Evolutionary conservation across 164 flowering plant genomes (phyloP), one percentile per base, ranked within the genome.

Genomic region (Saururus chinensis): DNA sequence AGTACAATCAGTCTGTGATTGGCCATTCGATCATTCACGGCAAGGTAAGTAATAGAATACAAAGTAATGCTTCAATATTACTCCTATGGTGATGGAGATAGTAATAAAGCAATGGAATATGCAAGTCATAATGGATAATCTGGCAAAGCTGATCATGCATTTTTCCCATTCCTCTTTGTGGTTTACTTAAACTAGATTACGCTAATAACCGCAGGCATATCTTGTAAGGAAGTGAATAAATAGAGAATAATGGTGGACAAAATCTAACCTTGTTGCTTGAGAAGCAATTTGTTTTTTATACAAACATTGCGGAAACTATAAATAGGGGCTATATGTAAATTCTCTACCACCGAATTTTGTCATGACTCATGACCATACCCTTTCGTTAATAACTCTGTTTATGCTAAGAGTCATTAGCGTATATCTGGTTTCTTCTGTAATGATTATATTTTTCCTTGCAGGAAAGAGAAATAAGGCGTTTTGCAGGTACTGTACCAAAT

Each of bases 401-500:
- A 30, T 6, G 6, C 37, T 30, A 30, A 30, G 37, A 30, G 6
- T 30, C 6, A 30, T 30, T 30, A 2, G 6, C 37, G 6, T 6
- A 30, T 30, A 42, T 10, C 8, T 42, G 4, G 49, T 42, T 4
- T 10, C 17, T 42, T 1, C 40, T 37, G 16, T 21, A 49, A 25
- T 20, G 1, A 35, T 8, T 9, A n/a, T 42, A 35, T 60, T 35
- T 40, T 54, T 42, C 23, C 40, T 57, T 10, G 25, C 70, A 92
- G 98, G 93, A 81, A 49, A 87, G 71, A 67, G 87, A 87, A 60
- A 73, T 89, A 23, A 77, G 83, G 7, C 84, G 85, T 25, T 81
- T 81, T 57, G 85, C 88, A 0, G 96, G 93, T 9, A 84, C 98
- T 1, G 89, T 84, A 58, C 98, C 98, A 56, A 92, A 92, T 70